Conservation (phyloP, 306 rosid genomes). For the Alnus glutinosa region DNA sequence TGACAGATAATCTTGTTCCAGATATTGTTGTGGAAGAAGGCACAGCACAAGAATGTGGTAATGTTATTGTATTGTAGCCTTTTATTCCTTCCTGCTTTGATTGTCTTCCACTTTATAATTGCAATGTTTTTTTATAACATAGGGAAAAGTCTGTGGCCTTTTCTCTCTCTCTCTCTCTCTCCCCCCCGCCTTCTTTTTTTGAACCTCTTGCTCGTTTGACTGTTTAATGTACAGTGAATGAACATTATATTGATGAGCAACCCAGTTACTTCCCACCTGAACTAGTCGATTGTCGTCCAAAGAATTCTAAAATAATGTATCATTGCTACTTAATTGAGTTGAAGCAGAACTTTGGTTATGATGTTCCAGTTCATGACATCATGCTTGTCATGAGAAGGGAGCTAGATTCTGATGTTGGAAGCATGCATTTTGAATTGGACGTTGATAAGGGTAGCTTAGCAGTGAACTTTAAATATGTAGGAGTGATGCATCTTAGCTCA, state of each 20-base stretch:
- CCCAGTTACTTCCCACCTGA: constrained; percentile 62
- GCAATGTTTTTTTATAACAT: not conserved
- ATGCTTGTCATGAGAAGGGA: constrained; percentile 53
- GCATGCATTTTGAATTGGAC: constrained; percentile 43
- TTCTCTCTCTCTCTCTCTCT: no score
- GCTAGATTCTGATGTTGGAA: constrained; percentile 55
- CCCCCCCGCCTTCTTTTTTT: not conserved
- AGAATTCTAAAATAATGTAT: constrained; percentile 35
- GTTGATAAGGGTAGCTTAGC: constrained; percentile 51
- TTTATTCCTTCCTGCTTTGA: constrained; percentile 25
- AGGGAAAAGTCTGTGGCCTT: not conserved
- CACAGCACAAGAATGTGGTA: constrained; percentile 53
- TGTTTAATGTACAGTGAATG: constrained; percentile 43
- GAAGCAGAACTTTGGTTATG: constrained; percentile 48
- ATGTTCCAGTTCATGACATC: constrained; percentile 49
- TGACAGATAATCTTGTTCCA: constrained; percentile 79
- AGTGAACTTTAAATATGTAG: constrained; percentile 47
- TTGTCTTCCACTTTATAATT: not conserved
- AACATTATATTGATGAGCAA: constrained; percentile 53
- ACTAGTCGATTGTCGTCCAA: constrained; percentile 39
- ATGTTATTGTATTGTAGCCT: constrained; percentile 3
- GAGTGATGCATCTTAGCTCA: constrained; percentile 45
- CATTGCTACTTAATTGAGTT: constrained; percentile 75
- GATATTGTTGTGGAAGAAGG: constrained; percentile 59
- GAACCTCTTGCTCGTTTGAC: constrained; percentile 13